Conservation (phyloP, 805 yeast species). For the Zygotorulaspora chibaensis region DNA sequence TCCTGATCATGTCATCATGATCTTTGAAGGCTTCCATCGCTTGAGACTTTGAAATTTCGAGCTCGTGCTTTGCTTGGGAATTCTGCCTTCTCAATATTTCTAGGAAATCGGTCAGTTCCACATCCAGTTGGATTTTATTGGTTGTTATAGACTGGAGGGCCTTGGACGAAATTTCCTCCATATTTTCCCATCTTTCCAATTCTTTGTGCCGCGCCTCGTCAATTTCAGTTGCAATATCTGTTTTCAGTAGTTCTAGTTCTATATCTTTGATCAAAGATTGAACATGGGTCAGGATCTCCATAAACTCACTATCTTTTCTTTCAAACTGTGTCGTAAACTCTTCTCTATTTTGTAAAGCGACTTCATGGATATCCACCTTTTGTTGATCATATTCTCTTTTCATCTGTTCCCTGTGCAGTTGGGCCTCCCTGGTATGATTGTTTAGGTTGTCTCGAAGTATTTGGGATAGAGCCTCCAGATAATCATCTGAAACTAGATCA, state of each 20-base stretch:
- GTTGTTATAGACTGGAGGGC: slow-evolving; percentile 3
- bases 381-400: slow-evolving; percentile 8
- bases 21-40: slow-evolving; percentile 11
- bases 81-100: slow-evolving; percentile 4
- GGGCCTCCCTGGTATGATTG: slow-evolving; percentile 4
- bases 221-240: slow-evolving; percentile 26
- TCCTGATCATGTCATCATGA: slow-evolving; percentile 10
- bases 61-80: slow-evolving; percentile 7
- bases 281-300: slow-evolving; percentile 9
- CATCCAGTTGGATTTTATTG: slow-evolving; percentile 4
- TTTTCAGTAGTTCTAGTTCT: slow-evolving; percentile 14
- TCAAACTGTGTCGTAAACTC: slow-evolving; percentile 2
- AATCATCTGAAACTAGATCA: slow-evolving; percentile 9
- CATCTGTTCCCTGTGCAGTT: slow-evolving; percentile 5
- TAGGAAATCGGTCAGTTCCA: slow-evolving; percentile 6
- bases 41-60: slow-evolving; percentile 12
- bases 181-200: slow-evolving; percentile 5
- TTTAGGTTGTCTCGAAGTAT: slow-evolving; percentile 9
- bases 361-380: slow-evolving; percentile 5
- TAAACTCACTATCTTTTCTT: slow-evolving; percentile 5
- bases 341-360: slow-evolving; percentile 4
- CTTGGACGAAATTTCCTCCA: slow-evolving; percentile 4
- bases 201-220: slow-evolving; percentile 3
- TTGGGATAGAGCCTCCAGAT: slow-evolving; percentile 5
- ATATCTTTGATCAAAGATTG: slow-evolving; percentile 16